Base-by-base conservation (phyloP, 2,329 filamentous ascomycete genomes). In the Dendrostoma leiphaemia region DNA sequence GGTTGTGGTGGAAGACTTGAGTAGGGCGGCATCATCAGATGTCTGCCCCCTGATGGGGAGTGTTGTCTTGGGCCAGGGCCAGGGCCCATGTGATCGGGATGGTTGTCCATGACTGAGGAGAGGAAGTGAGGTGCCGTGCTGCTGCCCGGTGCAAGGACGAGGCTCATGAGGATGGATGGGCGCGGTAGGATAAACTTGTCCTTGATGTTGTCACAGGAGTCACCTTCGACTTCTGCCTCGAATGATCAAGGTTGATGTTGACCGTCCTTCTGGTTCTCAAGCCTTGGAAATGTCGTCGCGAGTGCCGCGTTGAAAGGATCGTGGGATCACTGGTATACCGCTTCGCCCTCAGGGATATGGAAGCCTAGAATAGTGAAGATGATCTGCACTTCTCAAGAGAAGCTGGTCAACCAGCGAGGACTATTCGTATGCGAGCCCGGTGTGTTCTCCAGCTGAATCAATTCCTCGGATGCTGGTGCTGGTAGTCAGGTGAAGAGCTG, bases 1-100 rank as follows among this genome's bases (percentile, higher is more conserved):
- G 47, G 44, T 31, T 58, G 56, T 26, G 56, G 83, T 48, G 65
- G 66, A 17, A 90, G 80, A 65, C 88, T 84, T 37, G 52, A 48
- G 28, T 52, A 58, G n/a, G 56, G 53, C 24, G 56, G 56, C 52
- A 58, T 58, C 56, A 58, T 58, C 31, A 58, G 21, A 17, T 58
- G 56, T 41, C 56, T 47, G 44, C 35, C 23, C 37, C 41, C 34
- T 12, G 52, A 52, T 10, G 54, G 52, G 40, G 56, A 47, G 28
- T 50, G 17, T 17, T 41, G 52, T 49, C 56, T 53, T 34, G 38
- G 51, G 28, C 52, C 52, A 19, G 45, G 32, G 4, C 56, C 48
- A 21, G 51, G 56, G 28, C 56, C 56, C 48, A 58, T 23, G 47
- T 58, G 56, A 41, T 58, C 56, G 48, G 56, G 31, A 34, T 58